Evolutionary conservation across 768 basidiomycete species (phyloP), one percentile per base, ranked within the genome.

Genomic region (Mycena epipterygia): DNA sequence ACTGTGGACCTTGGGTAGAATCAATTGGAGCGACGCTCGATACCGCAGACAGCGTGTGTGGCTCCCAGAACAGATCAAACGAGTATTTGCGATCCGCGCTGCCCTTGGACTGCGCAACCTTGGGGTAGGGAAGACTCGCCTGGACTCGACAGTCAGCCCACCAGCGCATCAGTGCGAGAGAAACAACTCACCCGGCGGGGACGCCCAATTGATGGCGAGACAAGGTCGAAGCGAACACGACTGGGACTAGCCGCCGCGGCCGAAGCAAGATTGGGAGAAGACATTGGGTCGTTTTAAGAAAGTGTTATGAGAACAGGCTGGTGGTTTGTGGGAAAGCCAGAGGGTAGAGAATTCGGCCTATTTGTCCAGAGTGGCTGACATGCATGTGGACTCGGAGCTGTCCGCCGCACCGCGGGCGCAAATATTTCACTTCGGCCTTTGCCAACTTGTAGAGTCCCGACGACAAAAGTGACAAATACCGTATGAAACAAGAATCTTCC

Each of bases 21-120:
- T 68, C 61, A 42, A 58, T 32, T 17, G 68, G 55, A 49, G 48
- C 19, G 23, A 66, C 17, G 12, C 61, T 27, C 35, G 63, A 46
- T n/a, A 65, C 57, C 25, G 69, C 69, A 41, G 69, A 70, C 33
- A 70, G 29, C 49, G 41, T 42, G 30, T 70, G 30, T 12, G 61
- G 64, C 64, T 61, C 74, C 85, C 85, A 86, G 69, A 74, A 81
- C 41, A 84, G 74, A 70, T 86, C 85, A 29, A 76, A 76, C n/a
- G 77, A 83, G 25, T 66, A 69, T 63, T 62, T 75, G 55, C 83
- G 76, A 70, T 81, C 78, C 12, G 78, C 77, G 46, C 46, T 67
- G 56, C 80, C 82, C 67, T 81, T 84, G 37, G 75, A 74, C 67
- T 85, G 84, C 19, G 84, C 84, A 60, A 86, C 81, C 63, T 76